These are phyloP conservation scores for Moringa oleifera DNA, from an alignment of 345 rosid genomes.

Conservation along the genomic window DNA sequence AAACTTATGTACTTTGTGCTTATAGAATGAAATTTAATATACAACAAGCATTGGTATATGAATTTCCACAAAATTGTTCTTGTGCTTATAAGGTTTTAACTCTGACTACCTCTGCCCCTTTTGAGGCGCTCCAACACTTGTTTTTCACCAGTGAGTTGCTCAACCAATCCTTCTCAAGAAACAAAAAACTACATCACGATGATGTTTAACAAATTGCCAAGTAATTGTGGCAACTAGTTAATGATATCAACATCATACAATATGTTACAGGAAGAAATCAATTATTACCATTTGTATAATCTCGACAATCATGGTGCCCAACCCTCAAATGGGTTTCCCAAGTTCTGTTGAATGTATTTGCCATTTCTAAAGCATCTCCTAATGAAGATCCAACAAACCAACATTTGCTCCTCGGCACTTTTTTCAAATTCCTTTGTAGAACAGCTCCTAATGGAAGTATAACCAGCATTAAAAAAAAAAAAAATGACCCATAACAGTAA, in stretches of 20 bases:
- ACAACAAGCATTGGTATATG: no score
- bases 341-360: slow-evolving; percentile 33
- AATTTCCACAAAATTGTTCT: neutral
- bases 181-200: slow-evolving; percentile 1
- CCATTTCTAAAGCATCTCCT: slow-evolving; percentile 39
- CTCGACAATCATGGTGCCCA: slow-evolving; percentile 71
- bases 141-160: slow-evolving; percentile 63
- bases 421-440: slow-evolving; percentile 40
- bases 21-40: no score
- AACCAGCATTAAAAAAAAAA: neutral
- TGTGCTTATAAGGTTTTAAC: slow-evolving; percentile 3
- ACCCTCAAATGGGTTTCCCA: slow-evolving; percentile 67
- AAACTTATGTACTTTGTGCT: no score
- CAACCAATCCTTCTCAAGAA: slow-evolving; percentile 54
- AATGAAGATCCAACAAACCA: slow-evolving; percentile 65
- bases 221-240: neutral
- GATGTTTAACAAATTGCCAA: neutral
- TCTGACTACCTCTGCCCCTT: slow-evolving; percentile 11
- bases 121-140: slow-evolving; percentile 43
- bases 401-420: slow-evolving; percentile 56
- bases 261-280: neutral
- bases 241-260: neutral
- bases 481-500: no score
- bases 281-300: slow-evolving; percentile 60
- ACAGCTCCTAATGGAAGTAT: slow-evolving; percentile 35